Evolutionary conservation across 164 flowering plant species (phyloP).

Genomic region (Paratinospora sagittata): DNA sequence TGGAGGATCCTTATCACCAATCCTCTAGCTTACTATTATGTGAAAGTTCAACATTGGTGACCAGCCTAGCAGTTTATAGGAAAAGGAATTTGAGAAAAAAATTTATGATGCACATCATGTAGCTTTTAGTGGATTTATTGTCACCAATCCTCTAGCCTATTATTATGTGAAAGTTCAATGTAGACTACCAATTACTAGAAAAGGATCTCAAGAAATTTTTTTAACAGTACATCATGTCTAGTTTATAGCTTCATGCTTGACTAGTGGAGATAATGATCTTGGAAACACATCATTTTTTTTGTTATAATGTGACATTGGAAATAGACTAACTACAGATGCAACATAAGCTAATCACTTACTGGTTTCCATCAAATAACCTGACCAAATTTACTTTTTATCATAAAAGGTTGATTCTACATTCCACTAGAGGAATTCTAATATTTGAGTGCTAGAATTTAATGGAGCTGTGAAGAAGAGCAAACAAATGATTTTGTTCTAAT

Average conservation of each 20-base stretch:
- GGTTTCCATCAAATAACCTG: not conserved
- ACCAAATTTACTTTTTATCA: constrained; percentile 1
- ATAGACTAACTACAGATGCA: not conserved
- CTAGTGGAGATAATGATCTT: not conserved
- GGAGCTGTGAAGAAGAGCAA: not conserved
- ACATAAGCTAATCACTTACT: not conserved
- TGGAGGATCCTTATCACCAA: not conserved
- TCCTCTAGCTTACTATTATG: not conserved
- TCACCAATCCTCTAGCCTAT: not conserved
- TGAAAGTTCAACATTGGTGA: not conserved
- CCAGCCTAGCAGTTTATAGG: too few species aligned
- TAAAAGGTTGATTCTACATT: not conserved
- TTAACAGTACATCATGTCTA: not conserved
- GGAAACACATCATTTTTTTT: not conserved
- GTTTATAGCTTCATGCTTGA: not conserved
- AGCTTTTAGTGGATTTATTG: not conserved
- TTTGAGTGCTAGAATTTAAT: not conserved
- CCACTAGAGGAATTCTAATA: not conserved
- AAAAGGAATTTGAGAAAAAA: not conserved
- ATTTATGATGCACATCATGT: too few species aligned
- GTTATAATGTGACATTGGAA: not conserved
- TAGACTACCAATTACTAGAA: not conserved
- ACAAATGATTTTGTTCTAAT: not conserved
- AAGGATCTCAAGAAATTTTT: not conserved
- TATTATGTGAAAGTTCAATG: not conserved